phyloP scores from a whole-genome alignment of 2,329 filamentous ascomycete species.

The Nigrograna mackinnonii region DNA sequence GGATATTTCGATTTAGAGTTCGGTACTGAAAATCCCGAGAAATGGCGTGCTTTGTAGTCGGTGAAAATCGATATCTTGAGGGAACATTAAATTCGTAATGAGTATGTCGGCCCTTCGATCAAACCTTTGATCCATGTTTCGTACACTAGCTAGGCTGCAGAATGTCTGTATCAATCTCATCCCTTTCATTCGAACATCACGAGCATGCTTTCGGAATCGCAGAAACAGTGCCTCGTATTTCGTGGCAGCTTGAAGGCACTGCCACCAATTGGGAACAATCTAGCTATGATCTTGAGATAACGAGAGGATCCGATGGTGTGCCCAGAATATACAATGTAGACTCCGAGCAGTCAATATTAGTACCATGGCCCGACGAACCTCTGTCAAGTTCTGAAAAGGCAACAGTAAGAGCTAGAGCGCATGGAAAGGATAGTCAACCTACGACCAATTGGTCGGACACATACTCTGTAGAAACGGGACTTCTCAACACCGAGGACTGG shows the following conservation, averaged over 20 bases:
- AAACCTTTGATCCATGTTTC: too few relatives aligned
- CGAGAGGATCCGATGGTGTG: neutral
- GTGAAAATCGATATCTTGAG: too few relatives aligned
- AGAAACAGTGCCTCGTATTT: neutral
- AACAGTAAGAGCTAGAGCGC: neutral
- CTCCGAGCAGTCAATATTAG: neutral
- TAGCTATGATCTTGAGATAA: neutral
- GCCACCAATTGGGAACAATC: neutral
- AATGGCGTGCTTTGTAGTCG: too few relatives aligned
- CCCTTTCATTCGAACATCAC: neutral
- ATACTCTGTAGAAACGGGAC: neutral
- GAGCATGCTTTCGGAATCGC: neutral
- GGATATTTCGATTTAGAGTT: too few relatives aligned
- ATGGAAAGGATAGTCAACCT: neutral
- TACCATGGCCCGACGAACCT: neutral
- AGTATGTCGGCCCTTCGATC: too few relatives aligned
- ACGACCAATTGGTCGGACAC: conserved; percentile 7
- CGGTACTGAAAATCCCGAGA: too few relatives aligned
- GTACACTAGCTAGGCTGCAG: neutral
- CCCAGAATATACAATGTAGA: too few relatives aligned
- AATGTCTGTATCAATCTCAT: neutral
- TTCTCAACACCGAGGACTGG: neutral
- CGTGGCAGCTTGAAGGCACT: neutral
- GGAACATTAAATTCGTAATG: too few relatives aligned
- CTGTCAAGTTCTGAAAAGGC: neutral